These are phyloP conservation scores for Paramecium primaurelia DNA, from an alignment of 73 alveolate species.

Conservation along the genomic window DNA sequence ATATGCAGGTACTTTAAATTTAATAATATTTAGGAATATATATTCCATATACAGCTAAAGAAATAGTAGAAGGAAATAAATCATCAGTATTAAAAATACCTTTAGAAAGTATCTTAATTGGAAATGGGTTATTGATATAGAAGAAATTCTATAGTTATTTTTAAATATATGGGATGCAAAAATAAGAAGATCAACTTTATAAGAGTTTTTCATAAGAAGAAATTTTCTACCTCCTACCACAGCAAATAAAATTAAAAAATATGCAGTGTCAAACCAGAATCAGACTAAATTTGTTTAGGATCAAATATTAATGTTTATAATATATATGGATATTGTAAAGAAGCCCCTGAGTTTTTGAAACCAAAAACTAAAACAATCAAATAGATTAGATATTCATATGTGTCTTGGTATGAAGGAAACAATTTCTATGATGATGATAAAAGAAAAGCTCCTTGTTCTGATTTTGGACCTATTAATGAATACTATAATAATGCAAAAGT, in stretches of 20 bases:
- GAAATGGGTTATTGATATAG: slow-evolving; percentile 69
- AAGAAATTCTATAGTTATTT: too few species aligned
- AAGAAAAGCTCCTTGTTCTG: slow-evolving; percentile 60
- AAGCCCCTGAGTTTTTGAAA: neutral
- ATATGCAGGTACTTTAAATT: slow-evolving; percentile 75
- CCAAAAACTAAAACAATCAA: neutral
- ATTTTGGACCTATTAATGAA: slow-evolving; percentile 49
- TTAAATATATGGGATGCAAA: neutral
- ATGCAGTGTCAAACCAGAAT: neutral
- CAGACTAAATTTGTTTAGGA: neutral
- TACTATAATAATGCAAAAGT: neutral
- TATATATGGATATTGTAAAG: slow-evolving; percentile 29
- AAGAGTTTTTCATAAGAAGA: neutral
- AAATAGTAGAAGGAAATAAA: neutral
- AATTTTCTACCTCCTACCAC: neutral
- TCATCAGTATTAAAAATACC: neutral
- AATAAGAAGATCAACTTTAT: neutral
- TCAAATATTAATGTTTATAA: neutral
- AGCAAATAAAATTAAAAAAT: neutral
- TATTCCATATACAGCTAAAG: slow-evolving; percentile 80
- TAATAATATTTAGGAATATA: slow-evolving; percentile 61
- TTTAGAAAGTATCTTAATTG: slow-evolving; percentile 66
- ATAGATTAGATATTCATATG: neutral
- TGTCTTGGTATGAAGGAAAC: neutral
- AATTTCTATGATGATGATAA: neutral